Base-by-base conservation (phyloP, 352 stramenopile species). In the Blastocystis sp. region DNA sequence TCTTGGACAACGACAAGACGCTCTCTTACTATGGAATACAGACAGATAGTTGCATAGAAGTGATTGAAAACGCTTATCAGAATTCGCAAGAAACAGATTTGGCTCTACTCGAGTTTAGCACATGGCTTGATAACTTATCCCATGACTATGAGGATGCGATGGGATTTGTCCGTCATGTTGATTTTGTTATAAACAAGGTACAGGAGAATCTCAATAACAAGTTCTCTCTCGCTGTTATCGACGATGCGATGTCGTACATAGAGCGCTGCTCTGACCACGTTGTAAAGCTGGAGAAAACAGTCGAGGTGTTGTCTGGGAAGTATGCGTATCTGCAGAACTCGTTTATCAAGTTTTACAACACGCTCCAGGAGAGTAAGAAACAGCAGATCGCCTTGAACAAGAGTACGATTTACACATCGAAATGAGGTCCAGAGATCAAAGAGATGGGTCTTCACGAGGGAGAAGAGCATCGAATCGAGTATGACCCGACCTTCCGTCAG, bases 1-100 rank as follows among this genome's bases (percentile, higher is more conserved):
- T 84, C 15, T 45, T 84, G 11, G 73, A 84, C 45, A 84, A 84
- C 26, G 73, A 84, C 26, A 84, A 69, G 68, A 84, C 73, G n/a
- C 29, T 84, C 20, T 20, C 50, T 11, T 84, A 66, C 20, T 84
- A 84, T 23, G 47, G 47, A 2, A 84, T 84, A 47, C 3, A 29
- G 5, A 13, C 26, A 7, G 41, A 15, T 39, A 84, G 73, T 47
- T 18, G 62, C 7, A 63, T 84, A 20, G 43, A 66, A 9, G 43
- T 84, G 1, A 68, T 84, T n/a, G 50, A 68, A 64, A 84, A 84
- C 47, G 73, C 73, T n/a, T 84, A 69, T 84, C 73, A 84, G 56
- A 61, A 84, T 11, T 50, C 68, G 20, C 34, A 66, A 55, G 62
- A 84, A 23, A 45, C 53, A 23, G 73, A 84, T 64, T 43, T 64